phyloP scores from a whole-genome alignment of 305 asterid species.

The Striga hermonthica region DNA sequence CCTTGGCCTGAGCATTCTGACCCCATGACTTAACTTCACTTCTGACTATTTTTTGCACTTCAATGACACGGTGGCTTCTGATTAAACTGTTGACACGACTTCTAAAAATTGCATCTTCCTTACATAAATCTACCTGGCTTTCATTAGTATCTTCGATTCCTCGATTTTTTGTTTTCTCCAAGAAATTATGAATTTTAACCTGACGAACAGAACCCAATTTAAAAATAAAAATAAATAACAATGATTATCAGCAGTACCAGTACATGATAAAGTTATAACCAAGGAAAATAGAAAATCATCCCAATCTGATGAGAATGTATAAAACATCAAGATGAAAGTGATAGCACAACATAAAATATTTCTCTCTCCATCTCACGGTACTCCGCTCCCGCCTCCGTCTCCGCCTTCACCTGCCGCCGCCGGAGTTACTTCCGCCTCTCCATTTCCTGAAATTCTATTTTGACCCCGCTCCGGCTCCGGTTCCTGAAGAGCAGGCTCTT shows the following conservation, averaged over 20 bases:
- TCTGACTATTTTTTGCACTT: slow-evolving; percentile 70
- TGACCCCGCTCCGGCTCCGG: slow-evolving; percentile 45
- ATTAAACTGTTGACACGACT: slow-evolving; percentile 73
- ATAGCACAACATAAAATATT: background rate
- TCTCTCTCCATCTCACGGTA: slow-evolving; percentile 83
- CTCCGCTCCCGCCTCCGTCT: slow-evolving; percentile 97
- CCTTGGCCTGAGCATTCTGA: slow-evolving; percentile 85
- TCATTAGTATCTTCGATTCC: slow-evolving; percentile 40
- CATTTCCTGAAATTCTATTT: slow-evolving; percentile 56
- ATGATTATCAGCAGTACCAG: slow-evolving; percentile 10
- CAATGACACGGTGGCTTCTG: slow-evolving; percentile 57
- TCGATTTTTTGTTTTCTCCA: slow-evolving; percentile 63
- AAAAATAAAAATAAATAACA: too few species aligned
- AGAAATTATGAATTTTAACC: slow-evolving; percentile 78
- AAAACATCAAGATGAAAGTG: background rate
- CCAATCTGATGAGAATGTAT: slow-evolving; percentile 10
- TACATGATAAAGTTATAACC: slow-evolving; percentile 13
- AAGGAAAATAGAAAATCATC: background rate
- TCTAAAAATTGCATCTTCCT: slow-evolving; percentile 51
- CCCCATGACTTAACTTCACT: slow-evolving; percentile 81
- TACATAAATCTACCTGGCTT: slow-evolving; percentile 43
- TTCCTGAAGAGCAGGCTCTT: slow-evolving; percentile 58
- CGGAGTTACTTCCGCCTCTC: slow-evolving; percentile 74
- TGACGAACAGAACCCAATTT: slow-evolving; percentile 40
- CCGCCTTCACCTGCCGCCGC: slow-evolving; percentile 73